These are phyloP conservation scores for Microascus cirrosus DNA, from an alignment of 2,329 filamentous ascomycete species.

Conservation along the genomic window DNA sequence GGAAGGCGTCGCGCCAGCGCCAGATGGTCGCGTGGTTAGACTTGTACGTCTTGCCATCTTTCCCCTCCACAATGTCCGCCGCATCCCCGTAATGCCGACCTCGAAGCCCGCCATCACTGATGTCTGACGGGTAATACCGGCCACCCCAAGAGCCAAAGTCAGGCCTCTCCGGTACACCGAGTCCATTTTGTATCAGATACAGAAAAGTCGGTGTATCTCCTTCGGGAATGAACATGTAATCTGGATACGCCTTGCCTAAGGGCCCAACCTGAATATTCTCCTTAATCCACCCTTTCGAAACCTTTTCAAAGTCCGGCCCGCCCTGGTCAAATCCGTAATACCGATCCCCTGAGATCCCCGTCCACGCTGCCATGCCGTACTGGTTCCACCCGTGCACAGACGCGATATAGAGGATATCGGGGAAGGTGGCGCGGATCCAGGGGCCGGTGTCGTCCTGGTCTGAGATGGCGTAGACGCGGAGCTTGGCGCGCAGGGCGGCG, in stretches of 20 bases:
- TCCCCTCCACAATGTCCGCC: too few relatives aligned
- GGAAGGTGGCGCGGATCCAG: constrained; percentile 45
- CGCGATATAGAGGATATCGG: constrained; percentile 43
- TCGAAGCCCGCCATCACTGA: background rate
- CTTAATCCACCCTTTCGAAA: constrained; percentile 34
- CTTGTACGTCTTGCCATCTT: too few relatives aligned
- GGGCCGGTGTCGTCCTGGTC: constrained; percentile 47
- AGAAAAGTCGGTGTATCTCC: constrained; percentile 40
- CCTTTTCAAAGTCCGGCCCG: constrained; percentile 27
- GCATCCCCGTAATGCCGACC: constrained; percentile 10
- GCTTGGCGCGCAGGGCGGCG: constrained; percentile 23
- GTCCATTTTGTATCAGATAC: constrained; percentile 34
- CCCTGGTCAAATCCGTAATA: too few relatives aligned
- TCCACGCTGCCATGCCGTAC: constrained; percentile 43
- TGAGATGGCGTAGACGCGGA: constrained; percentile 44
- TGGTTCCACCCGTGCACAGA: constrained; percentile 45
- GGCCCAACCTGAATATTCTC: constrained; percentile 38
- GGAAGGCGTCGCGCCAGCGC: constrained; percentile 26
- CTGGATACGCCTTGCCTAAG: constrained; percentile 30
- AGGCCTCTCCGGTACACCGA: constrained; percentile 32
- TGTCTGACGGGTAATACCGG: constrained; percentile 23
- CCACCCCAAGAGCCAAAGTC: constrained; percentile 38
- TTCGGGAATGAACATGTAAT: constrained; percentile 39
- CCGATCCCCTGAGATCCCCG: constrained; percentile 29
- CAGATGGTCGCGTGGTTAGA: constrained; percentile 19